These are phyloP conservation scores for Penicillium nordicum DNA, from an alignment of 2,329 filamentous ascomycete species.

Conservation along the genomic window DNA sequence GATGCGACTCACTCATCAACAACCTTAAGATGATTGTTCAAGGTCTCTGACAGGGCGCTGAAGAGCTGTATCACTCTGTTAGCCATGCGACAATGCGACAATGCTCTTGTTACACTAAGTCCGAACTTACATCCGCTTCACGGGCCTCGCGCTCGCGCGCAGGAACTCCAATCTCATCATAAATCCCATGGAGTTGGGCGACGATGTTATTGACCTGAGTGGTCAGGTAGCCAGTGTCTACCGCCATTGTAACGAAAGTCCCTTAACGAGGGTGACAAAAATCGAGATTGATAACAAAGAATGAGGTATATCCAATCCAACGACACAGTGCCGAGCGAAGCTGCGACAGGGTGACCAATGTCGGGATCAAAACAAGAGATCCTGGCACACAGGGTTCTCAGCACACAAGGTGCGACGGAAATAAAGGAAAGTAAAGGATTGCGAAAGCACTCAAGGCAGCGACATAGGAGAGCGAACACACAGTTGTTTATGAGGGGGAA, in stretches of 20 bases:
- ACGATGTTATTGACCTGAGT: constrained; percentile 96
- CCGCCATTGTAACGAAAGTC: constrained; percentile 43
- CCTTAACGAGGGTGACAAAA: constrained; percentile 11
- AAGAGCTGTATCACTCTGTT: constrained; percentile 64
- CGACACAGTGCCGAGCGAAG: constrained; percentile 14
- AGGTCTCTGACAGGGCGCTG: constrained; percentile 80
- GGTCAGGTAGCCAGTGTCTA: constrained; percentile 89
- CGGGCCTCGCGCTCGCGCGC: constrained; percentile 85
- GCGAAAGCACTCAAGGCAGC: constrained; percentile 15
- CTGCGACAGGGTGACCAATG: constrained; percentile 14
- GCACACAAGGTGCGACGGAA: constrained; percentile 17
- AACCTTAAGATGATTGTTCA: constrained; percentile 82
- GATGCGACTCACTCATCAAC: constrained; percentile 61
- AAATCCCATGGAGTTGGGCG: constrained; percentile 85
- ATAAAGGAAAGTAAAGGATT: constrained; percentile 19
- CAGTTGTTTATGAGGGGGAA: constrained; percentile 24
- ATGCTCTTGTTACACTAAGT: not conserved
- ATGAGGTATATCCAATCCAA: constrained; percentile 14
- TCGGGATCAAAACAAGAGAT: constrained; percentile 17
- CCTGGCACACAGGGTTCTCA: constrained; percentile 16
- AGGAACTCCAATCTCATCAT: constrained; percentile 96
- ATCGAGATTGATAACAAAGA: constrained; percentile 10
- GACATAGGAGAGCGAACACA: constrained; percentile 15
- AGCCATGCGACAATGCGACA: not conserved
- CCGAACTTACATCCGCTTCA: constrained; percentile 72